A percentile compares a stretch with the other conserved stretches of the same genome.
Evolutionary conservation across 1,284 basidiomycete species (phyloP).

Genomic region (Clitocybe nebularis): DNA sequence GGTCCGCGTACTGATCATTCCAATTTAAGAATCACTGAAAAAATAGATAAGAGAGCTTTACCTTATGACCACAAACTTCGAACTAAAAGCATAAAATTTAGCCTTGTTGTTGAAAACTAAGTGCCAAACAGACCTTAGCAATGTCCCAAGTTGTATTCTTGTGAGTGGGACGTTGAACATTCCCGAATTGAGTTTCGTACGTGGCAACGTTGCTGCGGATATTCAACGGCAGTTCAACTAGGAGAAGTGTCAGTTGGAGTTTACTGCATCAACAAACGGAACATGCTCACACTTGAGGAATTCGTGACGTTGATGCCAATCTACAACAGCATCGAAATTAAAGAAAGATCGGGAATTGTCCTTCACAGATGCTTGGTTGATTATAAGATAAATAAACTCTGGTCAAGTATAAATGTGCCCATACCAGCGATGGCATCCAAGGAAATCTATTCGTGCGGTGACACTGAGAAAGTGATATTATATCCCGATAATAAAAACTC

Average conservation of each 20-base stretch:
- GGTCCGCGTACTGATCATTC: slow-evolving; percentile 72
- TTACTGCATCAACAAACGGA: not conserved
- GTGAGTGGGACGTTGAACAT: slow-evolving; percentile 87
- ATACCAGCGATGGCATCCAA: slow-evolving; percentile 75
- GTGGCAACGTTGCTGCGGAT: slow-evolving; percentile 82
- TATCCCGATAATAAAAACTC: slow-evolving; percentile 22
- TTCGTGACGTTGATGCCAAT: slow-evolving; percentile 91
- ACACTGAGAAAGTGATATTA: not conserved
- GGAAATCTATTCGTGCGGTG: slow-evolving; percentile 59
- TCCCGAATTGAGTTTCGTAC: slow-evolving; percentile 93
- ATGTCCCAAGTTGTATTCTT: slow-evolving; percentile 89
- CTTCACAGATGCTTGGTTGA: slow-evolving; percentile 53
- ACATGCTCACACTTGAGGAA: slow-evolving; percentile 80
- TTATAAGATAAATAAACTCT: not conserved
- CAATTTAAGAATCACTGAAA: slow-evolving; percentile 3
- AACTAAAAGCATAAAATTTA: slow-evolving; percentile 28
- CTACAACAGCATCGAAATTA: slow-evolving; percentile 80
- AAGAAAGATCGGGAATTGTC: slow-evolving; percentile 72
- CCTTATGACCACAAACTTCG: slow-evolving; percentile 54
- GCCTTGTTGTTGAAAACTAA: slow-evolving; percentile 12
- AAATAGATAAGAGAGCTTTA: slow-evolving; percentile 15
- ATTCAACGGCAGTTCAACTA: slow-evolving; percentile 86
- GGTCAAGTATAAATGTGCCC: not conserved
- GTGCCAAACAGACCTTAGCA: slow-evolving; percentile 58
- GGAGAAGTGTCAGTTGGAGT: slow-evolving; percentile 1